Conservation (phyloP, 2,329 filamentous ascomycete genomes). For the Lachnellula cervina region DNA sequence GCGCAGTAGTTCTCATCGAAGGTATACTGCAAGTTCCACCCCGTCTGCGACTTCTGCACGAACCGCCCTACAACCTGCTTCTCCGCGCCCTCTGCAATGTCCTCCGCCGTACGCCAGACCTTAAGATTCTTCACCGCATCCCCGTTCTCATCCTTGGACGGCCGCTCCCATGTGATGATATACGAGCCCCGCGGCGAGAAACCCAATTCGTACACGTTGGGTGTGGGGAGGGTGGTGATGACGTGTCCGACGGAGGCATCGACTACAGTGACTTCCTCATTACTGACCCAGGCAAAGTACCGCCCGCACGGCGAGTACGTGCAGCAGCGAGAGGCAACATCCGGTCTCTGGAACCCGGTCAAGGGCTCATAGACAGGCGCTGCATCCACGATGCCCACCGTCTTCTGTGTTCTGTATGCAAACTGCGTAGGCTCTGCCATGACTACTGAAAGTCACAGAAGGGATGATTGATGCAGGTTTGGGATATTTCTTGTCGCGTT, state of each 20-base stretch:
- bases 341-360: constrained; percentile 77
- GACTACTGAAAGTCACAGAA: constrained; percentile 79
- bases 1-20: constrained; percentile 90
- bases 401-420: constrained; percentile 95
- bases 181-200: constrained; percentile 92
- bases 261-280: constrained; percentile 76
- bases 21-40: constrained; percentile 97
- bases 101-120: constrained; percentile 83
- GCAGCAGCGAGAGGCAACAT: constrained; percentile 92
- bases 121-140: constrained; percentile 96
- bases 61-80: constrained; percentile 79
- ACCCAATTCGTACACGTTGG: constrained; percentile 87
- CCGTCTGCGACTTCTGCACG: constrained; percentile 91
- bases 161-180: constrained; percentile 94
- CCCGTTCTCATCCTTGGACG: constrained; percentile 85
- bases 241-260: constrained; percentile 73
- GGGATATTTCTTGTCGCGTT: constrained; percentile 22
- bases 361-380: constrained; percentile 82
- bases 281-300: constrained; percentile 91
- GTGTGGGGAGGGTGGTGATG: constrained; percentile 68
- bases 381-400: constrained; percentile 89
- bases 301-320: constrained; percentile 92
- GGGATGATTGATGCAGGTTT: constrained; percentile 21
- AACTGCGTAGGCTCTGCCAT: constrained; percentile 94
- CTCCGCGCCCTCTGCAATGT: constrained; percentile 54